Evolutionary conservation across 2,329 filamentous ascomycete species (phyloP), one percentile per base, ranked within the genome.

Genomic region (Fusarium drepaniforme): DNA sequence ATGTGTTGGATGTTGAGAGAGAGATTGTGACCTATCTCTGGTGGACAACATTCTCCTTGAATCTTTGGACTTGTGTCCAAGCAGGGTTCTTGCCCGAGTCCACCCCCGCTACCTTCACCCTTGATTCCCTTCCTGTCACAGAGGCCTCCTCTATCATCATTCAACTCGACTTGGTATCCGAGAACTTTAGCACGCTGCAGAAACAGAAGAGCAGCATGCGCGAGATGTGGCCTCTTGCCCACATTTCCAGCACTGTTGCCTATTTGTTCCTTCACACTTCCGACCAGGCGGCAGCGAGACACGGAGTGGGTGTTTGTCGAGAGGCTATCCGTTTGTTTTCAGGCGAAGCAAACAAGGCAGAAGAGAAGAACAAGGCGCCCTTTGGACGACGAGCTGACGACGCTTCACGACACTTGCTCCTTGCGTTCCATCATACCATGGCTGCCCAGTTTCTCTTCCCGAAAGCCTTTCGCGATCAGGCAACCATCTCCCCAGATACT

Each of bases 41-140:
- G 77, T 85, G 84, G 84, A 79, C 82, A 5, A 82, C 82, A 1
- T 83, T 82, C 66, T 80, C 83, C 1, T 77, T 84, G n/a, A 82
- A 79, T 37, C 77, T 84, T 9, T 85, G 84, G 84, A 77, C 77
- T 8, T 84, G 79, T 35, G 76, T 84, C 42, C 83, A 85, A 66
- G 81, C 79, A 67, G 81, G 81, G 53, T 69, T 71, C 38, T 75
- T 80, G 16, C 73, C 80, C n/a, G 72, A 70, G 3, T 69, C 75
- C 13, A 67, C 78, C 3, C 77, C 76, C 7, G 77, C 78, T 1
- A 74, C 76, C 5, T 73, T 79, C 15, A 75, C 79, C 1, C 75
- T 78, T 37, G 78, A 81, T 33, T 79, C 78, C 46, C 76, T 83
- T 2, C 81, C 82, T 1, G 71, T 76, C 3, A 80, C 77, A 3